Evolutionary conservation across 257 asterid species (phyloP).

Genomic region (Solanum neorickii): DNA sequence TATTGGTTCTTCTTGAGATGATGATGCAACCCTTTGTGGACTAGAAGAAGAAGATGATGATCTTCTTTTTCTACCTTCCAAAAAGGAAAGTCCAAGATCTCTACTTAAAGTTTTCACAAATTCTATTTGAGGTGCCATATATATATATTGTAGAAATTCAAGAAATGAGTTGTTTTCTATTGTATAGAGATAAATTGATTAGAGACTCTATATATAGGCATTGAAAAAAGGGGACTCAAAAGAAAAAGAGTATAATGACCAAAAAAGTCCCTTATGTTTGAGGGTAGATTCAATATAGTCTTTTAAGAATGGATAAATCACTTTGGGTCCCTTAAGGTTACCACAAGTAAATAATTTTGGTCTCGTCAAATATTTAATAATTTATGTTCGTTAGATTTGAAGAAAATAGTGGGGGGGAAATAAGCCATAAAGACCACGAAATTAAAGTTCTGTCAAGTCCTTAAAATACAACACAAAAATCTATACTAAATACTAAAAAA

Average conservation of each 20-base stretch:
- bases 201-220: neutral
- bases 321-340: neutral
- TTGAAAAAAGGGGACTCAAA: neutral
- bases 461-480: neutral
- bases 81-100: neutral
- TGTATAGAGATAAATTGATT: neutral
- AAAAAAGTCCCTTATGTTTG: neutral
- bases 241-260: neutral
- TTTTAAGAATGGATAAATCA: neutral
- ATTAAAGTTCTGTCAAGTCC: neutral
- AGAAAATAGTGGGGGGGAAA: neutral
- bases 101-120: neutral
- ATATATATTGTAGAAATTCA: neutral
- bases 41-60: neutral
- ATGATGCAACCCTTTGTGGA: neutral
- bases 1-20: neutral
- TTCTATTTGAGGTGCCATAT: neutral
- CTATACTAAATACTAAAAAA: neutral
- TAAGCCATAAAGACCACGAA: neutral
- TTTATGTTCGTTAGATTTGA: neutral
- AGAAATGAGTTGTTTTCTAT: neutral
- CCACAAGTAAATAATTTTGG: neutral
- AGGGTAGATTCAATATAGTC: neutral
- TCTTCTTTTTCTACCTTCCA: neutral
- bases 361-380: neutral